phyloP scores from a whole-genome alignment of 805 yeast genomes.

The Metschnikowia santaceciliae region DNA sequence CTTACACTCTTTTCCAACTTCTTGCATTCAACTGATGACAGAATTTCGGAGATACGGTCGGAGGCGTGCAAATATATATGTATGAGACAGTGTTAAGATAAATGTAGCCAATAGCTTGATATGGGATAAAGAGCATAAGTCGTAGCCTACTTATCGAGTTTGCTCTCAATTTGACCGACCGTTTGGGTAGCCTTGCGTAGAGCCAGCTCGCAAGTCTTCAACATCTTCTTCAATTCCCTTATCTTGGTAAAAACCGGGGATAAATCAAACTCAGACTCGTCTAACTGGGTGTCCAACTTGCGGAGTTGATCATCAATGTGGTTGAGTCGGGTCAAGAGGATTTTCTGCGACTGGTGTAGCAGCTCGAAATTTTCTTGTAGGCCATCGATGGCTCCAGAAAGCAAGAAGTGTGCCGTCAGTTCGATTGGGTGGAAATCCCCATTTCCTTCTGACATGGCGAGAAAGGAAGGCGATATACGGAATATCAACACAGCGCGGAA shows the following conservation, averaged over 20 bases:
- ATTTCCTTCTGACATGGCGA: conserved; percentile 6
- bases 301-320: conserved; percentile 36
- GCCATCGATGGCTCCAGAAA: conserved; percentile 52
- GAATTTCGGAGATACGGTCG: not conserved
- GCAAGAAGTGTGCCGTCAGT: conserved; percentile 50
- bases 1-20: conserved; percentile 51
- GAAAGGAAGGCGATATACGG: no score
- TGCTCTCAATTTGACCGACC: conserved; percentile 14
- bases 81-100: not conserved
- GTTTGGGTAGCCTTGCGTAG: conserved; percentile 36
- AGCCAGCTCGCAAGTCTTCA: conserved; percentile 24
- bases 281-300: conserved; percentile 20
- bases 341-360: conserved; percentile 54
- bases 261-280: conserved; percentile 21
- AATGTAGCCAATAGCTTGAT: not conserved
- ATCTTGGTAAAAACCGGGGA: conserved; percentile 20
- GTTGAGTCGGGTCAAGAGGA: conserved; percentile 46
- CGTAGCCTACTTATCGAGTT: not conserved
- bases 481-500: not conserved
- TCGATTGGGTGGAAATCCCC: conserved; percentile 55
- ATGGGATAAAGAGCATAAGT: not conserved
- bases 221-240: conserved; percentile 29
- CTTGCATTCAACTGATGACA: not conserved
- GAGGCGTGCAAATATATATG: not conserved
- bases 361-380: conserved; percentile 48